Conservation (phyloP, 371 early-diverging fungal species). For the Synchytrium microbalum region DNA sequence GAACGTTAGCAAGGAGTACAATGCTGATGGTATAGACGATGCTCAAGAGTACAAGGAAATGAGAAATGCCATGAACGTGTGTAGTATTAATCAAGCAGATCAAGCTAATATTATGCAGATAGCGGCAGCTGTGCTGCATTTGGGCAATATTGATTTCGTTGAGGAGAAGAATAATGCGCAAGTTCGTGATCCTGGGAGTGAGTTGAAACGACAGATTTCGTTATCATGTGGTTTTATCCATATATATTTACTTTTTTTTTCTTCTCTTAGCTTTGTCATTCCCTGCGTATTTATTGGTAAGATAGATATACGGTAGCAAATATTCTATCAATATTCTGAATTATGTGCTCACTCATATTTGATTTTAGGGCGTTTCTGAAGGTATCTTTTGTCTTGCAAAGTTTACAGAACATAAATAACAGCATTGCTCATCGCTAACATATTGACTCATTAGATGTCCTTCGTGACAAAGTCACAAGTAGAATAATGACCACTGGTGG, state of each 20-base stretch:
- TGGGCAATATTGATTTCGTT: constrained; percentile 40
- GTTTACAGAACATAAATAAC: too few species aligned
- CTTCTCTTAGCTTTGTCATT: constrained; percentile 37
- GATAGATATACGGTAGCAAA: not conserved
- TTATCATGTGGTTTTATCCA: not conserved
- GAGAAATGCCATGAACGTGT: constrained; percentile 40
- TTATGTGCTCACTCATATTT: not conserved
- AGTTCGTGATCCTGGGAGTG: constrained; percentile 27
- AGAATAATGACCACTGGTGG: constrained; percentile 38
- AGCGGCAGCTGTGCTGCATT: constrained; percentile 42
- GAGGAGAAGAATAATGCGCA: constrained; percentile 34
- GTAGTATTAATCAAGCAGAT: constrained; percentile 32
- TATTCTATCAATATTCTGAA: not conserved
- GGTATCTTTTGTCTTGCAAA: too few species aligned
- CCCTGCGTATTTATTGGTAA: constrained; percentile 36
- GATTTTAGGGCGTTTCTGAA: constrained; percentile 30
- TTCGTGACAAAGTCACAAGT: constrained; percentile 28
- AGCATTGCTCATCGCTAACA: not conserved
- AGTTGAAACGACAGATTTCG: not conserved
- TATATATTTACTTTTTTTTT: not conserved
- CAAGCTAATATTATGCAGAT: constrained; percentile 31
- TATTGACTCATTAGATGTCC: constrained; percentile 8
- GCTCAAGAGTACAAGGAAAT: constrained; percentile 38
- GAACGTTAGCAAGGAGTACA: constrained; percentile 30
- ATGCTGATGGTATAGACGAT: constrained; percentile 45